Evolutionary conservation across 1,139 yeast genomes (phyloP), one percentile per base, ranked within the genome.

Genomic region (Magnusiomyces tetraspermus): DNA sequence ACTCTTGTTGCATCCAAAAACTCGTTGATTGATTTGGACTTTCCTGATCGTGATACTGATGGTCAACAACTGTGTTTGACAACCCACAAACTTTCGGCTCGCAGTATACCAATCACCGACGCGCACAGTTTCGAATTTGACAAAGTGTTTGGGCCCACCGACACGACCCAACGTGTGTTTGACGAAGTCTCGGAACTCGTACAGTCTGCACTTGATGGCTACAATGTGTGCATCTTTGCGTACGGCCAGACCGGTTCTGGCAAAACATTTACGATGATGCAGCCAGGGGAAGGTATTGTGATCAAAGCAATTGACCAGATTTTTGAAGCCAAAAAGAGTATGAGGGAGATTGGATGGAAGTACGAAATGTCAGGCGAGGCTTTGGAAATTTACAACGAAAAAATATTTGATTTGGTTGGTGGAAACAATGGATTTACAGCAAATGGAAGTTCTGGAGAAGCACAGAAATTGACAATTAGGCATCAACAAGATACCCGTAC

Each of bases 381-480:
- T 64, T 72, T 92, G 46, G 97, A 92, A 66, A 88, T 92, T 48
- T 90, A 92, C 70, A 90, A 90, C 63, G 97, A 92, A 58, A 75
- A 71, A 22, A 78, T 92, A 46, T 72, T 79, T 38, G 98, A 92
- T 67, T 71, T 92, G 52, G 71, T 88, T 37, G 36, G 13, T n/a
- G 15, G 33, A 24, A 4, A 28, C 8, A 22, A 15, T 21, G 13
- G 13, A 17, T n/a, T n/a, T n/a, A n/a, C 31, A 21, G 22, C 38
- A 30, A 17, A 6, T 8, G 24, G 13, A 15, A 6, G 19, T 10
- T 5, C 40, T 19, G 6, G 33, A 30, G 11, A 8, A 6, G 17
- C 42, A n/a, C 15, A 24, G 4, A 83, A 78, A 60, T 79, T 78
- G 62, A 95, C 87, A 58, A 85, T 88, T 54, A 78, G 85, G 55